phyloP scores from a whole-genome alignment of 2,329 filamentous ascomycete species.

The Ampelomyces quisqualis region DNA sequence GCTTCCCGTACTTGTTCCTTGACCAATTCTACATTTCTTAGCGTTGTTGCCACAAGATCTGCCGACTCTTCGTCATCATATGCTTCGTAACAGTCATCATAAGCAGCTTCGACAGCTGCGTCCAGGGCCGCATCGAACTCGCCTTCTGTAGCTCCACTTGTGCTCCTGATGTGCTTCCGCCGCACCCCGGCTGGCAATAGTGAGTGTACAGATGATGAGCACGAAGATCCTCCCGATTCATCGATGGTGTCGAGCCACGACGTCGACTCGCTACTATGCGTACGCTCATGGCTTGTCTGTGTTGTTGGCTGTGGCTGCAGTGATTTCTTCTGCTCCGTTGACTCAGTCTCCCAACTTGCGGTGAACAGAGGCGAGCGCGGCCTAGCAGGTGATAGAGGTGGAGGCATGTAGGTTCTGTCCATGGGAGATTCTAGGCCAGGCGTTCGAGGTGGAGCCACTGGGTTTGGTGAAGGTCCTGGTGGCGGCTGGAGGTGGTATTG shows the following conservation, averaged over 20 bases:
- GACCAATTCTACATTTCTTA: conserved; percentile 69
- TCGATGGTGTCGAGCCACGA: conserved; percentile 96
- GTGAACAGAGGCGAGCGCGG: conserved; percentile 49
- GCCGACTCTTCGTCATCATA: conserved; percentile 49
- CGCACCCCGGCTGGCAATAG: conserved; percentile 70
- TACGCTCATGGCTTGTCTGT: conserved; percentile 45
- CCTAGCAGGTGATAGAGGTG: conserved; percentile 68
- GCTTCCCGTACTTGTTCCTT: conserved; percentile 74
- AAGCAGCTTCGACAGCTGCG: conserved; percentile 93
- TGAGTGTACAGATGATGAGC: conserved; percentile 75
- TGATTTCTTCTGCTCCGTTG: conserved; percentile 18
- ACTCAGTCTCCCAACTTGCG: conserved; percentile 20
- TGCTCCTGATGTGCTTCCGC: conserved; percentile 67
- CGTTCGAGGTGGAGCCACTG: conserved; percentile 12
- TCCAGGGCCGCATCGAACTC: conserved; percentile 94
- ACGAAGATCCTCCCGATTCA: conserved; percentile 78
- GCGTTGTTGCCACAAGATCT: conserved; percentile 38
- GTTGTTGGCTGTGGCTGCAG: conserved; percentile 26
- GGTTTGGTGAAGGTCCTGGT: conserved; percentile 30
- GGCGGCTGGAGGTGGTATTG: conserved; percentile 41
- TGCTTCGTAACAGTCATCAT: conserved; percentile 86
- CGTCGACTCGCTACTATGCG: conserved; percentile 74
- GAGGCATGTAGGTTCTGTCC: conserved; percentile 65
- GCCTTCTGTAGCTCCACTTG: conserved; percentile 74
- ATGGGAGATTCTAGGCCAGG: conserved; percentile 50